Base-by-base conservation (phyloP, 169 alveolate genomes). In the Eimeria maxima region DNA sequence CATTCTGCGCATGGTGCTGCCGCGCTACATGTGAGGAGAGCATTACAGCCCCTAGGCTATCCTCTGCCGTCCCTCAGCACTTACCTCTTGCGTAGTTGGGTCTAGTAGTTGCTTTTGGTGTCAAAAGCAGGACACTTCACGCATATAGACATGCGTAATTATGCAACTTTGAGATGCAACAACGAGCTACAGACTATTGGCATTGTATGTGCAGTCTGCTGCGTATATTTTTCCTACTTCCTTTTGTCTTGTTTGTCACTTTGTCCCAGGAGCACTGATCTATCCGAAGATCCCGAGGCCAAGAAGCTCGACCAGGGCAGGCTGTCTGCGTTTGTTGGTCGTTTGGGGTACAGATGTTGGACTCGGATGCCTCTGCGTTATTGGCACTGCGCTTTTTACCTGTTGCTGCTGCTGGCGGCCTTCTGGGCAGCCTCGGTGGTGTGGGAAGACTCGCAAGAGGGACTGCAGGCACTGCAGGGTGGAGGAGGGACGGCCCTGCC, bases 391-490 rank as follows among this genome's bases (percentile, higher is more conserved):
- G 93, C 69, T 14, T 86, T 86, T 63, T 86, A 86, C 63, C 71
- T 86, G 60, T 8, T 60, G 29, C 71, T 86, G 81, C 42, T 86
- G 55, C 93, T 86, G 60, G 80, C 29, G 29, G 93, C 93, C 65
- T 86, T 86, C 80, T 86, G 81, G 93, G 93, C 65, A 63, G 93
- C 93, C 20, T 86, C 93, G 80, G 60, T 86, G 57, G 93, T 86
- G 80, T 42, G 69, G 60, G 93, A 86, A 4, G 93, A 86, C 22
- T 60, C 93, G 55, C 80, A 86, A 22, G 93, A 86, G 44, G 93
- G 93, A 65, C 80, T 86, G 42, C 93, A 86, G 63, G 6, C 93
- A 22, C 69, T 63, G 65, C 93, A 86, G 27, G 80, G 76, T 20
- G 93, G 81, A 55, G 80, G 81, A 1, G 93, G 93, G n/a, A 42